phyloP scores from a whole-genome alignment of 2,329 filamentous ascomycete genomes.

The Neonectria hederae region DNA sequence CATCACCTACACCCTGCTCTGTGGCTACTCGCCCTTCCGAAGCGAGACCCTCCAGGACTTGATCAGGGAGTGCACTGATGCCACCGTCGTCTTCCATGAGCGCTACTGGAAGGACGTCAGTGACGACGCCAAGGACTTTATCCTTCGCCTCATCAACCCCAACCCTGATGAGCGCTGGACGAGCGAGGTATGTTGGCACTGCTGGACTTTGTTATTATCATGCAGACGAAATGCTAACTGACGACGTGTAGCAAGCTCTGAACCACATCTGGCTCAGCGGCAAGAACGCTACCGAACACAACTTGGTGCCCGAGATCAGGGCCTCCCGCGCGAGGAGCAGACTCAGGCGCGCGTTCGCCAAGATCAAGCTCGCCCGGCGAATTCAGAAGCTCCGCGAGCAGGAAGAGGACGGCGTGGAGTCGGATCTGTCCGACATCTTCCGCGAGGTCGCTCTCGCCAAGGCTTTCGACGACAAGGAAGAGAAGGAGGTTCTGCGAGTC shows the following conservation, averaged over 20 bases:
- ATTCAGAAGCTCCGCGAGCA: conserved; percentile 95
- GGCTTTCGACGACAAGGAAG: conserved; percentile 80
- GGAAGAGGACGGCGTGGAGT: conserved; percentile 81
- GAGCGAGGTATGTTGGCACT: conserved; percentile 67
- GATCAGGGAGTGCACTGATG: conserved; percentile 90
- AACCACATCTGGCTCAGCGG: conserved; percentile 90
- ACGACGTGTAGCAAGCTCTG: conserved; percentile 70
- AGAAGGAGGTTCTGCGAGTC: conserved; percentile 78
- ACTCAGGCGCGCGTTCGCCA: conserved; percentile 91
- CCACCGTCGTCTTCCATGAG: conserved; percentile 91
- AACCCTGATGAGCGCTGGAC: conserved; percentile 80
- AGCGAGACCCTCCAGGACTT: conserved; percentile 93
- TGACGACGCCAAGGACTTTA: conserved; percentile 94
- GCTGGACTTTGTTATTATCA: neutral
- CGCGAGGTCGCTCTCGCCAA: conserved; percentile 94
- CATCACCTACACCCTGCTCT: conserved; percentile 97
- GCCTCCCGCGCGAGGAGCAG: conserved; percentile 92
- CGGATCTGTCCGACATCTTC: conserved; percentile 75
- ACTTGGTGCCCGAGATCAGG: conserved; percentile 95
- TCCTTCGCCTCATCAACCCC: conserved; percentile 80
- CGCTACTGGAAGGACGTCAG: conserved; percentile 99
- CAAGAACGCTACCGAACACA: conserved; percentile 91
- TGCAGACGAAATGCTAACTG: conserved; percentile 30
- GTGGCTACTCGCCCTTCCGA: conserved; percentile 97
- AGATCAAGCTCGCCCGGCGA: conserved; percentile 94